These are phyloP conservation scores for Colletotrichum lindemuthianum DNA, from an alignment of 2,329 filamentous ascomycete genomes.

Conservation along the genomic window DNA sequence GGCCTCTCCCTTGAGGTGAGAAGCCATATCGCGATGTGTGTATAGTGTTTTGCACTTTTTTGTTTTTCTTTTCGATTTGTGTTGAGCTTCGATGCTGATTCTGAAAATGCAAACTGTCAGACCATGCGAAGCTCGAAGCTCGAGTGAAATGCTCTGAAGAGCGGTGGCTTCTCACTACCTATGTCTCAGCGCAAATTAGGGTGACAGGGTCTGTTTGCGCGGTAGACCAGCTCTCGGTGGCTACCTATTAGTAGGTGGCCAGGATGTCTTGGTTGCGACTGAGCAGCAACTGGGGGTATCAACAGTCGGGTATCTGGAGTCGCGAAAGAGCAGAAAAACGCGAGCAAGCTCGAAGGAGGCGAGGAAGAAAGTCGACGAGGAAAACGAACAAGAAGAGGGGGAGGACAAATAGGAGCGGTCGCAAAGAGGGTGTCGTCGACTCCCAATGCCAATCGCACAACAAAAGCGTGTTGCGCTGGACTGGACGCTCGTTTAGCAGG, in stretches of 20 bases:
- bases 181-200: conserved; percentile 34
- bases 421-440: conserved; percentile 29
- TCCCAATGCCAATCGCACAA: conserved; percentile 27
- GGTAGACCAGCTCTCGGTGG: conserved; percentile 13
- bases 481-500: conserved; percentile 25
- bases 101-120: conserved; percentile 26
- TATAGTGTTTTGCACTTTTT: not conserved
- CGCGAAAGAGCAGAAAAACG: not conserved
- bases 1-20: conserved; percentile 38
- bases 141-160: conserved; percentile 6
- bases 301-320: conserved; percentile 20
- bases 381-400: not conserved
- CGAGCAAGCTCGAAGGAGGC: not conserved
- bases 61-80: conserved; percentile 34
- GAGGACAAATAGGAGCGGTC: not conserved
- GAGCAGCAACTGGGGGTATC: conserved; percentile 17
- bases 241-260: not conserved
- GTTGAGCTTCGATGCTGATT: conserved; percentile 41
- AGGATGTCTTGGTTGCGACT: conserved; percentile 8
- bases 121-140: not conserved
- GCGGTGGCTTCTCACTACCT: conserved; percentile 28
- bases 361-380: not conserved
- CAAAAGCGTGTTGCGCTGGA: conserved; percentile 29
- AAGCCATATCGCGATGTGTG: conserved; percentile 36
- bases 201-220: conserved; percentile 20